Evolutionary conservation across 2,329 filamentous ascomycete genomes (phyloP), one percentile per base, ranked within the genome.

Genomic region (Coleophoma eucalyptorum): DNA sequence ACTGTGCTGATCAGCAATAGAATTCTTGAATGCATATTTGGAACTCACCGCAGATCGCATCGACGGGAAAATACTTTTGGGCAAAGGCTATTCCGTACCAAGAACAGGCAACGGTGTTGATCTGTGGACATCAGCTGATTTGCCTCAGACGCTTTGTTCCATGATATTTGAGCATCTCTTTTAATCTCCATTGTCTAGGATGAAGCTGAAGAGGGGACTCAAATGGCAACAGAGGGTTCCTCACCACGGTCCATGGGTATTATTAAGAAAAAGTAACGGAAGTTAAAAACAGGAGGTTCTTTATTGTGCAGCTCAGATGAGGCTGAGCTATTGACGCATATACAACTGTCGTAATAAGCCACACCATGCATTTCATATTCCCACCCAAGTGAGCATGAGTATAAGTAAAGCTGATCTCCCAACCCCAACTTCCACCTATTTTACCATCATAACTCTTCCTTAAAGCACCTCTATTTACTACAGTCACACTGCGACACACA

Each of bases 11-110:
- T 43, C 20, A 43, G 41, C 13, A 19, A 19, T 18, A 12, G 6
- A 38, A 20, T 15, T 15, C 41, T 19, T 19, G 16, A 43, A 7
- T 20, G 41, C 4, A 19, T 21, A 5, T 26, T 15, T n/a, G n/a
- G 37, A 16, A 4, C 37, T n/a, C 15, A 53, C 51, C 35, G 31
- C 3, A 53, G 26, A 46, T 50, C 51, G 31, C 51, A 53, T 31
- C 34, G 26, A 13, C 48, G 15, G 3, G 48, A 18, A 19, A 53
- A 53, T 1, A 13, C 26, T 13, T 53, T 53, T 7, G 31, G 45
- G 16, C 48, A 53, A 15, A 11, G 12, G 15, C 16, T 11, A 11
- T 5, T 26, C 26, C 10, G 6, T 5, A 26, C 6, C 10, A 8
- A 8, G 4, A 26, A 26, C 2, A 26, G 26, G 10, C 26, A 26